Conservation (phyloP, 2,329 filamentous ascomycete species). For the Lachnellula occidentalis region DNA sequence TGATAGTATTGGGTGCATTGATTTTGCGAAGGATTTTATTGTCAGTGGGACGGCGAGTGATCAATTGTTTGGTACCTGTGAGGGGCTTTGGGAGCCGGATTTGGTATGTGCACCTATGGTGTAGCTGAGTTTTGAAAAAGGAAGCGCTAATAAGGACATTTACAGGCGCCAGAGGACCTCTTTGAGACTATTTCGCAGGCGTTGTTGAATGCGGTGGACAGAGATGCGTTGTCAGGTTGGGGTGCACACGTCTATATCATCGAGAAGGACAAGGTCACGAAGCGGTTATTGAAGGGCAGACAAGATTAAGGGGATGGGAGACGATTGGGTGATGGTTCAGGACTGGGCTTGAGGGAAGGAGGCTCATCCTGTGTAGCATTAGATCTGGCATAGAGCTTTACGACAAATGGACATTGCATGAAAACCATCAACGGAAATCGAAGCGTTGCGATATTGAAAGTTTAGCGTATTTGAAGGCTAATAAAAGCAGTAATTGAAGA, state of each 20-base stretch:
- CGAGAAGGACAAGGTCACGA: constrained; percentile 99
- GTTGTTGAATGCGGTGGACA: constrained; percentile 89
- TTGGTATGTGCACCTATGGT: constrained; percentile 52
- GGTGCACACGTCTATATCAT: constrained; percentile 99
- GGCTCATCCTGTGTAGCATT: constrained; percentile 25
- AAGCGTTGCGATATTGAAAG: background rate
- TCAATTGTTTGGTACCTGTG: constrained; percentile 97
- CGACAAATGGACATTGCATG: constrained; percentile 17
- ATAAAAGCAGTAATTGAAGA: too few relatives aligned
- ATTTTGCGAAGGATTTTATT: constrained; percentile 99
- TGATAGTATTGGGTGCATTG: constrained; percentile 98
- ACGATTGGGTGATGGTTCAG: constrained; percentile 3
- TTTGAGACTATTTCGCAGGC: constrained; percentile 98
- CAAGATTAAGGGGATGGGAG: constrained; percentile 62
- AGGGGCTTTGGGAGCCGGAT: constrained; percentile 96
- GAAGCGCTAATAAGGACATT: background rate
- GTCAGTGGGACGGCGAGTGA: constrained; percentile 94
- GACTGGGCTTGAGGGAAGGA: constrained; percentile 6
- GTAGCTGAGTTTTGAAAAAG: background rate
- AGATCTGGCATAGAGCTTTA: constrained; percentile 19
- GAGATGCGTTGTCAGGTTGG: constrained; percentile 96
- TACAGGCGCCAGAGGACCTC: constrained; percentile 79
- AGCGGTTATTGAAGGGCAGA: constrained; percentile 95
- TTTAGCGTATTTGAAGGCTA: background rate
- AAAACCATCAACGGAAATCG: background rate